Evolutionary conservation across 331 rosid genomes (phyloP), one percentile per base, ranked within the genome.

Genomic region (Pyracantha coccinea): DNA sequence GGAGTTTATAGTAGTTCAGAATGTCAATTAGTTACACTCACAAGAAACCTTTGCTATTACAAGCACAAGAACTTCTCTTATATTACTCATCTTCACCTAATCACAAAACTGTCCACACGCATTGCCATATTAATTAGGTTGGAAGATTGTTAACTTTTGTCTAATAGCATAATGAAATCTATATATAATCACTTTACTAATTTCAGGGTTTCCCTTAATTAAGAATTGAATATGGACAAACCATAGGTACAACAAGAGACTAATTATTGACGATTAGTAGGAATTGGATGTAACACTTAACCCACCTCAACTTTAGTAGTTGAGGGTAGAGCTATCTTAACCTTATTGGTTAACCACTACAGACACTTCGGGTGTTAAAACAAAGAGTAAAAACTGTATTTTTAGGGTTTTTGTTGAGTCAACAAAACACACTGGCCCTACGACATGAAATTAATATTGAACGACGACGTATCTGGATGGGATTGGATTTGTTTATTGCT

Each of bases 361-460:
- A 15, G 23, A 62, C 12, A 25, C 5, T 6, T 24, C 23, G 8
- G 19, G 13, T 71, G 32, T 31, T 7, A n/a, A 20, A 74, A 74
- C 29, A 44, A 45, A 12, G 23, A 2, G 19, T 16, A 65, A 50
- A 38, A 64, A 64, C 6, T 58, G 0, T 45, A n/a, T 35, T 32
- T 55, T 28, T 21, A 47, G 16, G 11, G 23, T 52, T 52, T 47
- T 15, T 50, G 72, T 28, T 11, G 23, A 78, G 84, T 80, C 84
- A 75, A 75, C 57, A 70, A 69, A 75, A 80, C 76, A 75, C 62
- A 35, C 72, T 8, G n/a, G 62, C 20, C 13, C 66, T 50, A 50
- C 35, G 32, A 61, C 23, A 13, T 65, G 66, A 70, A 47, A 77
- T 68, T 67, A n/a, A n/a, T 45, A 77, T 44, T 29, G 81, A 50